A percentile compares a stretch with the other conserved stretches of the same genome.
These are phyloP conservation scores for Sequoia sempervirens DNA, from an alignment of 75 land plant genomes.

Conservation along the genomic window DNA sequence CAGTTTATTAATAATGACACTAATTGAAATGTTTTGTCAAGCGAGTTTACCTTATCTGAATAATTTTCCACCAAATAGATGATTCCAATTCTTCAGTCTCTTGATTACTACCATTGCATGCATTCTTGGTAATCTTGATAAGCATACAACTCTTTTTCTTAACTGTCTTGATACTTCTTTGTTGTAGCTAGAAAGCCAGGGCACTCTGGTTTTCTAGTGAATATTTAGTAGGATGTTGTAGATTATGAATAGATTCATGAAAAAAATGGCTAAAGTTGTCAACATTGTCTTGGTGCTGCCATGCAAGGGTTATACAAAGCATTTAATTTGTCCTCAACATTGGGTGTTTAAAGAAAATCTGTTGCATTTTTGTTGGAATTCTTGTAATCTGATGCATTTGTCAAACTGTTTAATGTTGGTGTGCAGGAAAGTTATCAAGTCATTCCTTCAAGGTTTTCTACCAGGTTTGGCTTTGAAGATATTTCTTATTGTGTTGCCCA, in stretches of 20 bases:
- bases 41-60: too few relatives aligned
- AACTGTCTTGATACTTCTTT: not conserved
- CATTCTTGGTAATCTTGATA: too few relatives aligned
- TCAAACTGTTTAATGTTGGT: not conserved
- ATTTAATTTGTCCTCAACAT: not conserved
- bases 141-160: too few relatives aligned
- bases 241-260: not conserved
- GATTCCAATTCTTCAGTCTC: too few relatives aligned
- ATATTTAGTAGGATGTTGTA: not conserved
- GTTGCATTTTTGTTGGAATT: not conserved
- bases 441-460: constrained; percentile 62
- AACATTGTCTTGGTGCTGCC: not conserved
- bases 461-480: constrained; percentile 61
- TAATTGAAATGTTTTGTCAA: too few relatives aligned
- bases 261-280: not conserved
- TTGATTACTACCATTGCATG: too few relatives aligned
- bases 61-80: too few relatives aligned
- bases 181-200: not conserved
- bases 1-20: too few relatives aligned
- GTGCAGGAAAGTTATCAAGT: constrained; percentile 45
- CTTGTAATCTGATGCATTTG: constrained; percentile 5
- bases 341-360: constrained; percentile 2
- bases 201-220: not conserved
- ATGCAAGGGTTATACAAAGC: not conserved
- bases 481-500: constrained; percentile 48